Conservation (phyloP, 192 early-diverging fungal species). For the Coemansia sp. region DNA sequence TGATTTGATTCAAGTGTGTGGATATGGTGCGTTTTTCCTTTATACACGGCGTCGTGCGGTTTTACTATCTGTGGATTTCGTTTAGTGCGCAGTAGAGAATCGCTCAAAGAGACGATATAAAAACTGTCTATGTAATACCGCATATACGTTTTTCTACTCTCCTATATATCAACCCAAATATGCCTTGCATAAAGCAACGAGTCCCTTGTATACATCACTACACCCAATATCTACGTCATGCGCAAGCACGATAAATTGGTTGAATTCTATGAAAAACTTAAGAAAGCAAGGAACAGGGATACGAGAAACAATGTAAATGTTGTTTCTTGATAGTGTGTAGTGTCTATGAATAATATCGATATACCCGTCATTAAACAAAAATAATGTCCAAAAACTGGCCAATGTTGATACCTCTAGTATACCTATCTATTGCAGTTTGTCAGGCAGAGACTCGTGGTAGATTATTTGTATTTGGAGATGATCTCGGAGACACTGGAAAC, state of each 20-base stretch:
- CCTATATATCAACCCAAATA: not conserved
- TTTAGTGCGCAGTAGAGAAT: not conserved
- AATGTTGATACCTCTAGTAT: not conserved
- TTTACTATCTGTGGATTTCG: no score
- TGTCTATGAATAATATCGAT: no score
- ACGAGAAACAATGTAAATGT: no score
- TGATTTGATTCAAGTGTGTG: not conserved
- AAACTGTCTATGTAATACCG: not conserved
- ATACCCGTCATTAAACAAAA: no score
- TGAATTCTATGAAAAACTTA: no score
- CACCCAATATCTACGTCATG: not conserved
- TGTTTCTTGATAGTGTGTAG: no score
- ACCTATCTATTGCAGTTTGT: not conserved
- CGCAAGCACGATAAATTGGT: no score
- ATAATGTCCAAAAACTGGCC: no score
- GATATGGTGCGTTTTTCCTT: no score
- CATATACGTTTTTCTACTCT: not conserved
- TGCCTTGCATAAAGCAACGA: not conserved
- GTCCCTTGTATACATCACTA: no score
- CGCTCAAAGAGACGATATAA: not conserved
- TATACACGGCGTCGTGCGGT: no score
- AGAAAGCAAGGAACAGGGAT: no score
- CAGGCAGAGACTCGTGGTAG: constrained; percentile 2
- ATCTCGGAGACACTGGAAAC: constrained; percentile 23
- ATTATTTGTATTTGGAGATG: constrained; percentile 22